A percentile compares a stretch with the other conserved stretches of the same genome.
These are phyloP conservation scores for Lachnellula occidentalis DNA, from an alignment of 2,329 filamentous ascomycete species.

Conservation along the genomic window DNA sequence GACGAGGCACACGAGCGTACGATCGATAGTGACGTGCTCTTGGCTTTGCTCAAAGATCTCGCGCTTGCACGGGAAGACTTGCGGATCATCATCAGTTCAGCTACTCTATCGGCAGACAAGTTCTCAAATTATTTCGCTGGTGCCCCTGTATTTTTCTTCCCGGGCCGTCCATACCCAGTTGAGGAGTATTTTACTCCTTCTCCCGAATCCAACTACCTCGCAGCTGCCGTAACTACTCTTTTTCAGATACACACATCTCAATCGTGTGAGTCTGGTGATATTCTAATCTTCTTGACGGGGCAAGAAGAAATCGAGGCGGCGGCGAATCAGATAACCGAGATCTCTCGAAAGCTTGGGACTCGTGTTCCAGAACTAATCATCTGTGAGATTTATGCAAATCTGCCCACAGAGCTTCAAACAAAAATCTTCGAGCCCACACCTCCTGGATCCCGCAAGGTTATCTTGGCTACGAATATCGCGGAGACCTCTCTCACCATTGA, in stretches of 20 bases:
- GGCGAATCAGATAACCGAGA: constrained; percentile 85
- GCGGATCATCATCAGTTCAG: constrained; percentile 95
- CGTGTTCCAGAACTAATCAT: constrained; percentile 93
- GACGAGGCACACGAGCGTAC: constrained; percentile 97
- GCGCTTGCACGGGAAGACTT: constrained; percentile 81
- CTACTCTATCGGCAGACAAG: constrained; percentile 95
- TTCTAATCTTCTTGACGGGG: constrained; percentile 98
- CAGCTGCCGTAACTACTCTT: constrained; percentile 80
- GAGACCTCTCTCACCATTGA: constrained; percentile 97
- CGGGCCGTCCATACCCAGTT: constrained; percentile 92
- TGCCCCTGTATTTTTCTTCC: constrained; percentile 93
- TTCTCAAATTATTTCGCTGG: constrained; percentile 96
- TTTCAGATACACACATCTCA: not conserved
- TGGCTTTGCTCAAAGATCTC: constrained; percentile 98
- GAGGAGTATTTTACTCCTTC: constrained; percentile 94
- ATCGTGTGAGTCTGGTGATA: constrained; percentile 73
- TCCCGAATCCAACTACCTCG: constrained; percentile 91
- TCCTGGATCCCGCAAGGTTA: constrained; percentile 90
- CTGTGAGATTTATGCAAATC: constrained; percentile 96
- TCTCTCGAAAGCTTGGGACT: constrained; percentile 75
- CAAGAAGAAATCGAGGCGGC: constrained; percentile 98
- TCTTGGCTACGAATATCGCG: constrained; percentile 97
- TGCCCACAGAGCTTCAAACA: constrained; percentile 95
- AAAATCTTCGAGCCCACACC: constrained; percentile 94
- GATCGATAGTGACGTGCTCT: constrained; percentile 95